Percentiles rank a stretch among this genome's conserved stretches.
Evolutionary conservation across 192 early-diverging fungal species (phyloP).

Genomic region (Coemansia sp.): DNA sequence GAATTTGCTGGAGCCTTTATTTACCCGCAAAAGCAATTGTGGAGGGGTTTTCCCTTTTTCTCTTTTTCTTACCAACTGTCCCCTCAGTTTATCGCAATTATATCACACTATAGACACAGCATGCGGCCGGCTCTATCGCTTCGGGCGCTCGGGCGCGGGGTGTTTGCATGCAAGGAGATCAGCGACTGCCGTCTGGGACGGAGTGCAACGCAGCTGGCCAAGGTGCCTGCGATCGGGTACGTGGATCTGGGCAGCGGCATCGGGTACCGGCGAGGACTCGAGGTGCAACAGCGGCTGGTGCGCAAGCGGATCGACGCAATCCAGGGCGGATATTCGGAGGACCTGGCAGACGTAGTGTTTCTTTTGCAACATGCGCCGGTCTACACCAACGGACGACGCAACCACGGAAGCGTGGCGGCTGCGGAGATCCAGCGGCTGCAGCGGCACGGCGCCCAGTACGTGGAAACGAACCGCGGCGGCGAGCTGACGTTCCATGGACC

Average conservation of each 20-base stretch:
- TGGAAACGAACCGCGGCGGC: slow-evolving; percentile 81
- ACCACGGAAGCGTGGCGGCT: slow-evolving; percentile 57
- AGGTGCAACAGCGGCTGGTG: slow-evolving; percentile 63
- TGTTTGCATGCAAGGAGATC: slow-evolving; percentile 15
- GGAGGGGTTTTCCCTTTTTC: not conserved
- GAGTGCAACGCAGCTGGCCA: slow-evolving; percentile 20
- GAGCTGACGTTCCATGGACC: slow-evolving; percentile 97
- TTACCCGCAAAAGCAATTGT: no score
- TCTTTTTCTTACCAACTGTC: not conserved
- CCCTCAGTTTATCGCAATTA: no score
- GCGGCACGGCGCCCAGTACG: slow-evolving; percentile 21
- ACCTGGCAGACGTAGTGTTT: slow-evolving; percentile 59
- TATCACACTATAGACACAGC: not conserved
- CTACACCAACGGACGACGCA: slow-evolving; percentile 87
- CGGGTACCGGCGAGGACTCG: slow-evolving; percentile 60
- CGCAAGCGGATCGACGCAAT: slow-evolving; percentile 54
- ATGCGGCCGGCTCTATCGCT: not conserved
- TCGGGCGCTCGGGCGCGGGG: not conserved
- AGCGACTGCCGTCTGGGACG: slow-evolving; percentile 34
- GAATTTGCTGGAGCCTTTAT: not conserved
- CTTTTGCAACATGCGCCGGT: slow-evolving; percentile 85
- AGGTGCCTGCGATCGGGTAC: slow-evolving; percentile 47
- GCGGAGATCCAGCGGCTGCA: slow-evolving; percentile 56
- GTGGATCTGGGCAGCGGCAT: slow-evolving; percentile 46
- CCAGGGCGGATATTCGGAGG: slow-evolving; percentile 6